Base-by-base conservation (phyloP, 345 rosid genomes). In the Pelargonium nanum region DNA sequence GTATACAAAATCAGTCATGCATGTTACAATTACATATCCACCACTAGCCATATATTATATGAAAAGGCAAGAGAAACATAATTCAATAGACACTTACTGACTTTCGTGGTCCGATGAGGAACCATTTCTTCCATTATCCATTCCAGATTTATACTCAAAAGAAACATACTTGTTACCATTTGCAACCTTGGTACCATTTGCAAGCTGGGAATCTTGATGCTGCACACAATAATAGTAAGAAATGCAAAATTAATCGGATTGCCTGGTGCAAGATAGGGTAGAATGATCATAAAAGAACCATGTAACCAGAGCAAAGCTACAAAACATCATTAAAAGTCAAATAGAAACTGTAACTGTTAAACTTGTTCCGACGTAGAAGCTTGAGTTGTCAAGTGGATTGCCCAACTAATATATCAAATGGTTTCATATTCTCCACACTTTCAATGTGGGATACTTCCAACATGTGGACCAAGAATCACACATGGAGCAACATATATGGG, bases 61-160 rank as follows among this genome's bases (percentile, higher is more conserved):
- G 52, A 26, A 53, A 62, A 52, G 19, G 67, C 62, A 67, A 60
- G 44, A 8, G 63, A 55, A 15, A 60, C 22, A 58, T 30, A 56
- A 22, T 21, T 15, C 32, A 26, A 54, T 34, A 57, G 75, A 77
- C 66, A 88, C 99, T 90, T 77, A 94, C 99, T 92, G 99, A 79
- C 95, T 85, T 78, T 94, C 99, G 60, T 65, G 91, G 64, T 94
- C 99, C 4, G 97, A 90, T 59, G 99, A 94, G 51, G 97, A 94
- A 70, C 86, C 97, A 70, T 79, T 81, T 75, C 95, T 86, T 60
- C 92, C 91, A 61, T 63, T 83, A 66, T 86, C 95, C 96, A 88
- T 86, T 55, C 95, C 97, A 78, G 99, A 68, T 74, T 90, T 94
- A 74, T 86, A 90, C 67, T 94, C 99, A 72, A 94, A 94, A 53